phyloP scores from a whole-genome alignment of 2,329 filamentous ascomycete species.

The Ophiocordyceps australis region DNA sequence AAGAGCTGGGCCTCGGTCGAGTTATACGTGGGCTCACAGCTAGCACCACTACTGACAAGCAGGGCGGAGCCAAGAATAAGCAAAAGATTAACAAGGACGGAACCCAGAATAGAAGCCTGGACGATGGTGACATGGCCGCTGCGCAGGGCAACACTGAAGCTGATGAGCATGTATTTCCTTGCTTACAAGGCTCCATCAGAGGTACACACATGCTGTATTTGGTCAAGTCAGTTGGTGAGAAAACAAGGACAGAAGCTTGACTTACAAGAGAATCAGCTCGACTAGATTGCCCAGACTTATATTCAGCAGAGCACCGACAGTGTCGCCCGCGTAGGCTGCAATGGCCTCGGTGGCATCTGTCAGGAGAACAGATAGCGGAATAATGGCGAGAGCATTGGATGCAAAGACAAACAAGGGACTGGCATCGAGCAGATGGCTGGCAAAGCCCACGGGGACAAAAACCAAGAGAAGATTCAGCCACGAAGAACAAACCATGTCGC shows the following conservation, averaged over 20 bases:
- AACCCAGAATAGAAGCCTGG: slow-evolving; percentile 58
- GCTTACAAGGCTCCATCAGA: background rate
- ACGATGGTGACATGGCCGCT: slow-evolving; percentile 55
- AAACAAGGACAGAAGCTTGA: slow-evolving; percentile 8
- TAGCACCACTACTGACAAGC: slow-evolving; percentile 48
- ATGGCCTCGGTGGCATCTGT: slow-evolving; percentile 42
- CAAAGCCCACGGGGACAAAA: slow-evolving; percentile 54
- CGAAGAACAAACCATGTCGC: slow-evolving; percentile 12
- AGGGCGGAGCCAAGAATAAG: slow-evolving; percentile 64
- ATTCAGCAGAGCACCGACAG: slow-evolving; percentile 39
- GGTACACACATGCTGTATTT: slow-evolving; percentile 13
- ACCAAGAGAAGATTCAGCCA: slow-evolving; percentile 49
- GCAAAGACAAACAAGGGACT: slow-evolving; percentile 28
- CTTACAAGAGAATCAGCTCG: slow-evolving; percentile 40
- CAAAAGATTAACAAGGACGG: slow-evolving; percentile 59
- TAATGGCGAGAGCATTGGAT: slow-evolving; percentile 41
- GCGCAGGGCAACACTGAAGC: slow-evolving; percentile 27
- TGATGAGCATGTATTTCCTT: background rate
- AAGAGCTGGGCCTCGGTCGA: slow-evolving; percentile 15
- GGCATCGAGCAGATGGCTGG: slow-evolving; percentile 21
- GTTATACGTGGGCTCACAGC: slow-evolving; percentile 37
- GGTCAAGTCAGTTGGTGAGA: background rate
- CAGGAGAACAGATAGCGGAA: slow-evolving; percentile 37
- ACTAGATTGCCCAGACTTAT: slow-evolving; percentile 45
- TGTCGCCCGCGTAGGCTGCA: slow-evolving; percentile 36